These are phyloP conservation scores for Nymphaea colorata DNA, from an alignment of 164 flowering plant genomes.

Conservation along the genomic window DNA sequence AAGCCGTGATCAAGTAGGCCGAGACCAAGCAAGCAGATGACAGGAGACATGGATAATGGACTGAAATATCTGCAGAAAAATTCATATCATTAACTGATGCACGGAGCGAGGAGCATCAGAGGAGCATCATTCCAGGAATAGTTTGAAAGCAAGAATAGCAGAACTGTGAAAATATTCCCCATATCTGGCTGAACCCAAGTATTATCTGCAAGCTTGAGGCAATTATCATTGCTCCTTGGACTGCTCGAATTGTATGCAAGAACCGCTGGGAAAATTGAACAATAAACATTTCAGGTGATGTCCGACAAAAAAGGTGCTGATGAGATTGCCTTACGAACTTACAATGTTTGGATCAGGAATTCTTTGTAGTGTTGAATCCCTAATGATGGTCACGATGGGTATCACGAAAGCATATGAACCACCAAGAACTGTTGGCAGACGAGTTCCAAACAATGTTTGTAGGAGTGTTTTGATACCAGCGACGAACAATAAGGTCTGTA, in stretches of 20 bases:
- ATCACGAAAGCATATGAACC: conserved; percentile 48
- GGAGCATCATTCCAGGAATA: neutral
- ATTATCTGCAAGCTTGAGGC: conserved; percentile 12
- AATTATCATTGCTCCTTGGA: conserved; percentile 12
- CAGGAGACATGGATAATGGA: conserved; percentile 9
- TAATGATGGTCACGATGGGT: conserved; percentile 26
- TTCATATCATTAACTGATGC: neutral
- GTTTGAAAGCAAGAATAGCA: neutral
- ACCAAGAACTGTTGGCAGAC: conserved; percentile 60
- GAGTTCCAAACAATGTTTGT: conserved; percentile 52
- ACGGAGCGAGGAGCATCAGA: neutral
- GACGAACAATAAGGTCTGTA: conserved; percentile 55
- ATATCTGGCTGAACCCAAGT: conserved; percentile 10
- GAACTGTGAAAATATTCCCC: conserved; percentile 11
- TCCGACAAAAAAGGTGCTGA: neutral
- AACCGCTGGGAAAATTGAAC: conserved; percentile 5
- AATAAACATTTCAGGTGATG: neutral
- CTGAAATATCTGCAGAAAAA: conserved; percentile 9
- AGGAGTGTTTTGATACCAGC: conserved; percentile 59
- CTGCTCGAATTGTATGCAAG: conserved; percentile 8
- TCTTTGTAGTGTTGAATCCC: neutral
- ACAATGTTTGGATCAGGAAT: conserved; percentile 39
- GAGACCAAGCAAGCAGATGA: conserved; percentile 10
- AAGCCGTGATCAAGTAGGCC: conserved; percentile 8
- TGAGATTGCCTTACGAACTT: neutral